Base-by-base conservation (phyloP, 805 yeast genomes). In the Jamesozyma jinghongensis region DNA sequence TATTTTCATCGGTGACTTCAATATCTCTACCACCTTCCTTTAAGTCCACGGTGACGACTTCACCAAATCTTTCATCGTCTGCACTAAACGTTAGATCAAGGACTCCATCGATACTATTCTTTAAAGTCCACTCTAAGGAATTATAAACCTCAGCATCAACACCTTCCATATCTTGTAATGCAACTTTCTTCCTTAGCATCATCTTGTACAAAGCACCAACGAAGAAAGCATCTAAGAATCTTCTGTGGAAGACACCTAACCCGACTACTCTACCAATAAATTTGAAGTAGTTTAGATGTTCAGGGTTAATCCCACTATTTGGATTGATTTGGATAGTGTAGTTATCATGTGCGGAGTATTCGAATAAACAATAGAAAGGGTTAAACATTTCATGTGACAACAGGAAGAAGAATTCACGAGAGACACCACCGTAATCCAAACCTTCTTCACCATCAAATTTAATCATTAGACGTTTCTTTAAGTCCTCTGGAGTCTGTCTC, bases 401-500 rank as follows among this genome's bases (percentile, higher is more conserved):
- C 60, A 88, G 73, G 68, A 88, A 92, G 81, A 92, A 92, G 65
- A 86, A 92, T 66, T 92, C 99, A 69, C 99, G 77, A 25, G 97
- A 86, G 47, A 92, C 97, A 62, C 99, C 99, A 74, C 99, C 99
- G 61, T 92, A 92, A 70, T 92, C 99, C 56, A 92, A 75, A 65
- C 98, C 99, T 71, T 92, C 99, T 69, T 92, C 99, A 46, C 98
- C 98, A 54, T 92, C 98, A 57, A 92, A 92, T 63, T 90, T 87
- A 65, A 92, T 92, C 98, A 92, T 92, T 48, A 92, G 70, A 61
- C 98, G 75, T 71, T 92, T 92, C 75, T 92, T 94, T 67, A 92
- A 75, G 62, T 92, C 99, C 65, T 88, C 97, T 16, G 98, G 97
- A 2, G 96, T 81, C 69, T 92, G 98, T 65, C 98, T 81, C 98